Conservation (phyloP, 768 basidiomycete species). For the Royoungia palumana region DNA sequence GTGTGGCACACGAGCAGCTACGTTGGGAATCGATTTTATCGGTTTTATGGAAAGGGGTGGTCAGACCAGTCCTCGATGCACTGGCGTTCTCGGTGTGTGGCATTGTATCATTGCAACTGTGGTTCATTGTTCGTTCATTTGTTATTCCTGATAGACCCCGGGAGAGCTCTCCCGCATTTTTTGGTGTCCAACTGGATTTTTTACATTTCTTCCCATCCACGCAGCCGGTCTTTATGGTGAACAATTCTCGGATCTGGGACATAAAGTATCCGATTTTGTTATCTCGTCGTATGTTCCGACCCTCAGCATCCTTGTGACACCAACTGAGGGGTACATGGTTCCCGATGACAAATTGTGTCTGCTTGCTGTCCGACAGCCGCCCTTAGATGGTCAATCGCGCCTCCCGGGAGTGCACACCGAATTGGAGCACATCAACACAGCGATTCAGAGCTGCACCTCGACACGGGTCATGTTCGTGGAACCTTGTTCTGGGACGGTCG, state of each 20-base stretch:
- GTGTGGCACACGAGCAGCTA: neutral
- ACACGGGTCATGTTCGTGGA: neutral
- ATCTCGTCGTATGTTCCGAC: slow-evolving; percentile 30
- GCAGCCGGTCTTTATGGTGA: neutral
- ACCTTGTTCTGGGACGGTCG: neutral
- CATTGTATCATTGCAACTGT: too few species aligned
- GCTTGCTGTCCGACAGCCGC: slow-evolving; percentile 15
- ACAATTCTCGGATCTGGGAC: neutral
- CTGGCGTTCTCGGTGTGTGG: slow-evolving; percentile 1
- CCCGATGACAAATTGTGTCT: neutral
- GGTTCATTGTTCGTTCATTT: neutral
- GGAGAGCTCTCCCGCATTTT: neutral
- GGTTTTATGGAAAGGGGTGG: slow-evolving; percentile 4
- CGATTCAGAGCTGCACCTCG: neutral
- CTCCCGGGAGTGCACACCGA: slow-evolving; percentile 8
- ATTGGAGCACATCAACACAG: slow-evolving; percentile 22
- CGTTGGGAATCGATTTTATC: slow-evolving; percentile 1
- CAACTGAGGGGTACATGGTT: neutral
- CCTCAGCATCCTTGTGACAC: slow-evolving; percentile 13
- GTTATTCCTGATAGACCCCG: neutral
- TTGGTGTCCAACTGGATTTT: slow-evolving; percentile 1
- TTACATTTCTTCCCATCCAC: neutral
- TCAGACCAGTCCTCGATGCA: slow-evolving; percentile 2
- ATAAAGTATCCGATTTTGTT: neutral
- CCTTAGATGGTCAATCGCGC: slow-evolving; percentile 2